phyloP scores from a whole-genome alignment of 2,329 filamentous ascomycete genomes.

The Chalara sp. region DNA sequence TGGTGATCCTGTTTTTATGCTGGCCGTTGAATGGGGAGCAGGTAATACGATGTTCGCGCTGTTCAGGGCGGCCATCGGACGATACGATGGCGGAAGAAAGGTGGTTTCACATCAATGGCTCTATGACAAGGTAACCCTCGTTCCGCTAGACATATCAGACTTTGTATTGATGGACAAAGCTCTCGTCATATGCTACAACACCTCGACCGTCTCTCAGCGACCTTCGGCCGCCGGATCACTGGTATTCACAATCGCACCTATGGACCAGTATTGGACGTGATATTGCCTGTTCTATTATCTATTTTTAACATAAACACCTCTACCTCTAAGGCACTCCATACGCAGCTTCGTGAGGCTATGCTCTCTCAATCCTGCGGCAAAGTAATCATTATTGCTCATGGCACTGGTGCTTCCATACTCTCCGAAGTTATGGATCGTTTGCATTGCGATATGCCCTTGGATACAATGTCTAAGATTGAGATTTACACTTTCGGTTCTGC shows the following conservation, averaged over 20 bases:
- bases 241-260: constrained; percentile 69
- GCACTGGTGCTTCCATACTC: constrained; percentile 68
- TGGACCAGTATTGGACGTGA: constrained; percentile 66
- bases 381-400: constrained; percentile 66
- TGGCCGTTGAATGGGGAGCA: constrained; percentile 8
- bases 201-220: constrained; percentile 60
- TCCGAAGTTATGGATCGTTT: constrained; percentile 68
- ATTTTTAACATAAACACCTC: constrained; percentile 34
- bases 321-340: constrained; percentile 53
- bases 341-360: constrained; percentile 53
- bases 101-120: constrained; percentile 12
- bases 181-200: constrained; percentile 61
- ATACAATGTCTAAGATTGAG: constrained; percentile 59
- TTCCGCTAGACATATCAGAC: not conserved
- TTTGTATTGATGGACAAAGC: constrained; percentile 15
- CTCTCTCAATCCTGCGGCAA: constrained; percentile 56
- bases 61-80: not conserved
- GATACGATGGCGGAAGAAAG: constrained; percentile 9
- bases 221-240: constrained; percentile 61
- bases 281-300: constrained; percentile 46
- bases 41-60: not conserved
- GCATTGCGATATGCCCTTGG: constrained; percentile 58
- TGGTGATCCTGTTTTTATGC: constrained; percentile 2
- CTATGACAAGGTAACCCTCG: constrained; percentile 11
- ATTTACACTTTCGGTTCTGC: constrained; percentile 72